A percentile compares a stretch with the other conserved stretches of the same genome.
Evolutionary conservation across 2,329 filamentous ascomycete genomes (phyloP).

Genomic region (Beauveria australis): DNA sequence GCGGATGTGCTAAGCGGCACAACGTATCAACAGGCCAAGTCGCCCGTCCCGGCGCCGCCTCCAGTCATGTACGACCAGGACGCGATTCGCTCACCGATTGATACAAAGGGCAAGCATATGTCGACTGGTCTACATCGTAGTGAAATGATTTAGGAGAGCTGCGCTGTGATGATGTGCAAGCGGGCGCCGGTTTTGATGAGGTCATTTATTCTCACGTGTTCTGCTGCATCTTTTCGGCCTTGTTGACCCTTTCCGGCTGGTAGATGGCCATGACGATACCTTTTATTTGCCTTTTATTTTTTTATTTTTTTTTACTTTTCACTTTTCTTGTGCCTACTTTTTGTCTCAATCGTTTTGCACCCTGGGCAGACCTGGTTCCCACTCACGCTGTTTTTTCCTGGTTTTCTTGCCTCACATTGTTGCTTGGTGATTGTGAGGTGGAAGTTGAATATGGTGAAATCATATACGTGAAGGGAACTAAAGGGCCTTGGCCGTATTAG

Average conservation of each 20-base stretch:
- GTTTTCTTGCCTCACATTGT: background rate
- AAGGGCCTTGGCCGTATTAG: background rate
- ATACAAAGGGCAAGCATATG: slow-evolving; percentile 29
- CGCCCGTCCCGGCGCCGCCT: slow-evolving; percentile 17
- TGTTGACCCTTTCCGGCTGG: background rate
- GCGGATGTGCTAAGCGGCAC: slow-evolving; percentile 5
- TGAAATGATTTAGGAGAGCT: slow-evolving; percentile 43
- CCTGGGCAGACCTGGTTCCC: background rate
- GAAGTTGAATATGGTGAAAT: background rate
- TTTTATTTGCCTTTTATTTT: background rate
- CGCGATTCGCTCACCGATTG: slow-evolving; percentile 24
- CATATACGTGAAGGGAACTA: background rate
- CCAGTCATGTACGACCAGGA: slow-evolving; percentile 32
- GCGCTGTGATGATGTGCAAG: background rate
- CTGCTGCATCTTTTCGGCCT: background rate
- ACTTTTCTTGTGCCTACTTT: slow-evolving; percentile 5
- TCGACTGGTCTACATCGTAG: slow-evolving; percentile 44
- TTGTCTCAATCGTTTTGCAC: slow-evolving; percentile 8
- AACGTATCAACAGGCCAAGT: slow-evolving; percentile 1
- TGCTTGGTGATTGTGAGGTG: background rate
- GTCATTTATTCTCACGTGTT: background rate
- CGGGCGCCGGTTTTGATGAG: background rate
- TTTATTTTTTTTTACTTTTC: background rate
- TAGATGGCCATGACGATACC: slow-evolving; percentile 9
- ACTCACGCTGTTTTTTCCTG: background rate